Percentiles rank a stretch among this genome's conserved stretches.
Evolutionary conservation across 345 rosid species (phyloP).

Genomic region (Carallia brachiata): DNA sequence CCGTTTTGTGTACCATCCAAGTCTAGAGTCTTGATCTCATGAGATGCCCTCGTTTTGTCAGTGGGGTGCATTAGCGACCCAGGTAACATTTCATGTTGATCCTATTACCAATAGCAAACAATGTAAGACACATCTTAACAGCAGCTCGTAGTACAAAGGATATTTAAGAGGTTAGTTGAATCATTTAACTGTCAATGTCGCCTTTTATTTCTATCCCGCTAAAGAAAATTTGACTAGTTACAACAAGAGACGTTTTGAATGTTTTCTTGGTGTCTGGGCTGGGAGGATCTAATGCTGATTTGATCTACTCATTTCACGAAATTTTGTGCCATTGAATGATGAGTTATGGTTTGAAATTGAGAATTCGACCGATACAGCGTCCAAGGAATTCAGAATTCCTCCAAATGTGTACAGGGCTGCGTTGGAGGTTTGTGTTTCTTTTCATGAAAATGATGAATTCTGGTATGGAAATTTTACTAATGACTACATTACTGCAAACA

Average conservation of each 20-base stretch:
- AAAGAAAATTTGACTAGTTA: slow-evolving; percentile 12
- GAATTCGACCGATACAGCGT: slow-evolving; percentile 39
- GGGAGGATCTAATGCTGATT: slow-evolving; percentile 50
- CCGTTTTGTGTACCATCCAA: no score
- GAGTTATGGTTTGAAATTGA: slow-evolving; percentile 85
- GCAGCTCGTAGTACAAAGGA: no score
- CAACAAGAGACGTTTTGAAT: slow-evolving; percentile 2
- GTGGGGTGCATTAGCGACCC: no score
- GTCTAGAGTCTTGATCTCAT: no score
- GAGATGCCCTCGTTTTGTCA: no score
- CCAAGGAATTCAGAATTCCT: slow-evolving; percentile 60
- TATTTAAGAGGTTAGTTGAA: no score
- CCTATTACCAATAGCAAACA: no score
- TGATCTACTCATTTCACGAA: slow-evolving; percentile 77
- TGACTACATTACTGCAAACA: slow-evolving; percentile 63
- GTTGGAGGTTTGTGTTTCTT: slow-evolving; percentile 84
- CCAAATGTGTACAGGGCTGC: slow-evolving; percentile 83
- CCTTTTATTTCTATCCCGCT: slow-evolving; percentile 58
- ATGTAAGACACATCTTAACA: no score
- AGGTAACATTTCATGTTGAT: no score
- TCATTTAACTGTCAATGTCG: no score
- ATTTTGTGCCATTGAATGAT: slow-evolving; percentile 50
- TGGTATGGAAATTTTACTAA: slow-evolving; percentile 74
- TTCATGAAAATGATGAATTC: slow-evolving; percentile 89
- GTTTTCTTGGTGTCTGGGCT: slow-evolving; percentile 24